Evolutionary conservation across 768 basidiomycete genomes (phyloP), one percentile per base, ranked within the genome.

Genomic region (Gloeophyllum trabeum): DNA sequence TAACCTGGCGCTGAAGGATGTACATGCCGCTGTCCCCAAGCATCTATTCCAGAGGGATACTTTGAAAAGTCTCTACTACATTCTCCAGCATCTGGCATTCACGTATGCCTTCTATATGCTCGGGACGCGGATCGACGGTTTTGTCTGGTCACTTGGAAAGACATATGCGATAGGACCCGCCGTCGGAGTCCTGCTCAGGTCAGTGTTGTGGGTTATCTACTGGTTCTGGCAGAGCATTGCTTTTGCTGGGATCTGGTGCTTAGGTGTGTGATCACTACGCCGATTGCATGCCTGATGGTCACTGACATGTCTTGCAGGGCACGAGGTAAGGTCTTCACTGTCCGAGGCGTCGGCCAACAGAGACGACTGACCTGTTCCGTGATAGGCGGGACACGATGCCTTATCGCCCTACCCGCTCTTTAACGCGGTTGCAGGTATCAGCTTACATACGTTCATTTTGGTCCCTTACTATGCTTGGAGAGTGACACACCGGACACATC

Each of bases 381-480:
- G 32, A 18, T 44, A 76, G 71, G 68, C 69, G 14, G 73, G 72
- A 2, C 73, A 75, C 44, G 64, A 66, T 37, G 66, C 70, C 5
- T 58, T 74, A 16, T 74, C 70, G 5, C 55, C 66, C 2, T 54
- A 58, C 41, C 44, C 51, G 3, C 49, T 51, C 43, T 50, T 67
- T n/a, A 72, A 70, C 50, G 46, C 56, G 21, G 44, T 58, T 5
- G 43, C 69, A 18, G 71, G 71, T 5, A 51, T 73, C 38, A 41
- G 53, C 5, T 59, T 70, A 12, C 71, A 72, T 50, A 65, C 65
- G 1, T 67, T 64, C 32, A 39, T 56, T 20, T 34, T 54, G 20
- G 51, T 51, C 1, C 54, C 54, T 1, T 55, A 53, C 38, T 51
- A 46, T 24, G 46, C 53, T 3, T 56, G 54, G 54, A 35, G 51